Evolutionary conservation across 441 rosid species (phyloP).

Genomic region (Eutrema salsugineum): DNA sequence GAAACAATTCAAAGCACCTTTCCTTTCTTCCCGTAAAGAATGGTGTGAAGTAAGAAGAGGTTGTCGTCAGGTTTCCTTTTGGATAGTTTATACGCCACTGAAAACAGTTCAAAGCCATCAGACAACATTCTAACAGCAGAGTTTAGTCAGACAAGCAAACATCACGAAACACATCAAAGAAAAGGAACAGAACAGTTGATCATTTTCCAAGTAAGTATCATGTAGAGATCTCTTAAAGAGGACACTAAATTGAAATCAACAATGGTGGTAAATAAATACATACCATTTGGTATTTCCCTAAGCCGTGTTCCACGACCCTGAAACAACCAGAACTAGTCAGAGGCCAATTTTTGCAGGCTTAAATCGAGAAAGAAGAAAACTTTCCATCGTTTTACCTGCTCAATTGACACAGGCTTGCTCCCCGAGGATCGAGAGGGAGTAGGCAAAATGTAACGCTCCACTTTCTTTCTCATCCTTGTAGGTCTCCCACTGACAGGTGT

Average conservation of each 20-base stretch:
- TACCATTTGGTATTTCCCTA: slow-evolving; percentile 93
- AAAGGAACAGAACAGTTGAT: not conserved
- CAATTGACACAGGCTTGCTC: slow-evolving; percentile 58
- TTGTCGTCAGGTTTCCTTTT: slow-evolving; percentile 92
- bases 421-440: slow-evolving; percentile 50
- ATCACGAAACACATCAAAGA: not conserved
- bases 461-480: slow-evolving; percentile 67
- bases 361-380: not conserved
- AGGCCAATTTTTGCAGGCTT: not conserved
- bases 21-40: slow-evolving; percentile 94
- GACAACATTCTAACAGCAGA: not conserved
- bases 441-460: slow-evolving; percentile 64
- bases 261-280: not conserved
- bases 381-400: slow-evolving; percentile 38
- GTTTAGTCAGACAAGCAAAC: not conserved
- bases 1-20: slow-evolving; percentile 47
- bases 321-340: not conserved
- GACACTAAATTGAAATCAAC: not conserved
- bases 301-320: slow-evolving; percentile 93
- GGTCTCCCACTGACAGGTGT: slow-evolving; percentile 71
- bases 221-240: not conserved
- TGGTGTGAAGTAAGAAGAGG: slow-evolving; percentile 71
- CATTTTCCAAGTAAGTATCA: not conserved
- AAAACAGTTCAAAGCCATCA: slow-evolving; percentile 29
- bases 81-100: slow-evolving; percentile 96